Conservation (phyloP, 2,329 filamentous ascomycete species). For the Aspergillus ruber region DNA sequence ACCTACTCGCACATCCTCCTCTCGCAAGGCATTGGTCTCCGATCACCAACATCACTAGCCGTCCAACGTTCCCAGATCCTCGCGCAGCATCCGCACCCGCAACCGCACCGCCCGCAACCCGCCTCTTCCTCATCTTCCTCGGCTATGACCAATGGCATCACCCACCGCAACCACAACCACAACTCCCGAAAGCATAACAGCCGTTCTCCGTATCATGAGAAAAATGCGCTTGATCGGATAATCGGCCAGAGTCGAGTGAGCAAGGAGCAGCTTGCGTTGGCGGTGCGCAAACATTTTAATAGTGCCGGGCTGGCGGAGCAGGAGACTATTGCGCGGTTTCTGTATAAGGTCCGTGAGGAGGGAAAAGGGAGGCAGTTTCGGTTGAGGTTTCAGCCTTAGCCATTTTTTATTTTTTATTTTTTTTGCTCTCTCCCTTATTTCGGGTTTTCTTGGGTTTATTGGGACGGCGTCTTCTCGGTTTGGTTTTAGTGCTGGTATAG, state of each 20-base stretch:
- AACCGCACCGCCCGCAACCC: constrained; percentile 7
- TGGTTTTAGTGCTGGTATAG: not conserved
- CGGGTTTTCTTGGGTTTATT: not conserved
- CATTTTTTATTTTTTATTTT: constrained; percentile 4
- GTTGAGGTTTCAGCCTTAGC: constrained; percentile 36
- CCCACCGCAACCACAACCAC: not conserved
- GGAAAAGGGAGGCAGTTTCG: constrained; percentile 36
- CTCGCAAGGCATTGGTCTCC: constrained; percentile 38
- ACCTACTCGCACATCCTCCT: constrained; percentile 44
- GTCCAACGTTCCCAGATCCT: constrained; percentile 17
- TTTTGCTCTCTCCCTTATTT: constrained; percentile 2
- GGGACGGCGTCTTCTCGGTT: not conserved
- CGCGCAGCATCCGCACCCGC: constrained; percentile 7
- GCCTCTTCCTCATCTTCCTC: not conserved
- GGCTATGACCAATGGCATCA: constrained; percentile 7
- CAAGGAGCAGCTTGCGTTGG: constrained; percentile 36
- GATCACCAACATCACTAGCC: constrained; percentile 40
- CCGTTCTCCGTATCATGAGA: constrained; percentile 9
- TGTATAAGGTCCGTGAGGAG: constrained; percentile 45
- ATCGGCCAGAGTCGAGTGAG: constrained; percentile 34
- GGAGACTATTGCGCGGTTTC: constrained; percentile 42
- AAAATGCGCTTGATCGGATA: constrained; percentile 19
- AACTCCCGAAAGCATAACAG: constrained; percentile 4
- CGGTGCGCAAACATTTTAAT: constrained; percentile 44
- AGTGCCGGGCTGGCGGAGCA: constrained; percentile 41